These are phyloP conservation scores for Omphalotus guepiniiformis DNA, from an alignment of 768 basidiomycete species.

Conservation along the genomic window DNA sequence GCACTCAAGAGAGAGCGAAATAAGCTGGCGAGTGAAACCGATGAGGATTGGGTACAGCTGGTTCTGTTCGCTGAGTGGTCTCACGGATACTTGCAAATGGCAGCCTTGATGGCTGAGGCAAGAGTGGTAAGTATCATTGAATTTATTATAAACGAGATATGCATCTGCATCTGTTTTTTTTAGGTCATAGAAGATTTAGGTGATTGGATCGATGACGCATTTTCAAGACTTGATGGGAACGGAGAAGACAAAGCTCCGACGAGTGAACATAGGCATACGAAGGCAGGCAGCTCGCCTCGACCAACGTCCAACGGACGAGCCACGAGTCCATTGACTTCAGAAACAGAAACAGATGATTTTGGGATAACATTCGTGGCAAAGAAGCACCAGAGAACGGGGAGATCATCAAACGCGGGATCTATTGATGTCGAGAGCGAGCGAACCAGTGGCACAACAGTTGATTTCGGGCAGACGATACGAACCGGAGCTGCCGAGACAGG, in stretches of 20 bases:
- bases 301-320: neutral
- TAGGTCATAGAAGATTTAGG: slow-evolving; percentile 75
- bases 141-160: neutral
- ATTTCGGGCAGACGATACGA: slow-evolving; percentile 1
- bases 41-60: slow-evolving; percentile 94
- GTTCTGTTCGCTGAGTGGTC: slow-evolving; percentile 95
- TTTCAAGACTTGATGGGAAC: slow-evolving; percentile 33
- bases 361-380: slow-evolving; percentile 71
- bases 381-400: slow-evolving; percentile 27
- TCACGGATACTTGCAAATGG: slow-evolving; percentile 97
- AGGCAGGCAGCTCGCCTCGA: slow-evolving; percentile 2
- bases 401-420: slow-evolving; percentile 13
- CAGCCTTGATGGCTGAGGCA: slow-evolving; percentile 78
- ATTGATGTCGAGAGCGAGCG: slow-evolving; percentile 5
- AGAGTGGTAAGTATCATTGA: slow-evolving; percentile 40
- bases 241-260: slow-evolving; percentile 12
- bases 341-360: slow-evolving; percentile 66
- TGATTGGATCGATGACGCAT: slow-evolving; percentile 87
- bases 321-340: slow-evolving; percentile 34
- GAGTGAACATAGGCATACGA: neutral
- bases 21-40: slow-evolving; percentile 61
- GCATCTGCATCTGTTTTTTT: neutral
- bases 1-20: slow-evolving; percentile 57
- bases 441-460: slow-evolving; percentile 7
- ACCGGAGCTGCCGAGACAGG: neutral